These are phyloP conservation scores for Gypsophila paniculata DNA, from an alignment of 179 eudicot genomes.

Conservation along the genomic window DNA sequence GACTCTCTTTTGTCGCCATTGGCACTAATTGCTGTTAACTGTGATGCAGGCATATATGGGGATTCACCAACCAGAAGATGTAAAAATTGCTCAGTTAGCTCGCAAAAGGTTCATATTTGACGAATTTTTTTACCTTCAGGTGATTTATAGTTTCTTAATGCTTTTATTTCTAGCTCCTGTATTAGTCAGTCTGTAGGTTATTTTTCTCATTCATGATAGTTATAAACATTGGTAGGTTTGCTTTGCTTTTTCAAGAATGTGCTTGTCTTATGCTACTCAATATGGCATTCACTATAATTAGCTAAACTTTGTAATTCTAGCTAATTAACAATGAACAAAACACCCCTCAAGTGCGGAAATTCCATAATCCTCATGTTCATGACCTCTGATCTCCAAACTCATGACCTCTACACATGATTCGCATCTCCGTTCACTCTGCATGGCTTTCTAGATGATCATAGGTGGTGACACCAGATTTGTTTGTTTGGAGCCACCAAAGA, in stretches of 20 bases:
- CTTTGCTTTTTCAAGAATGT: background rate
- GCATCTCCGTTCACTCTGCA: background rate
- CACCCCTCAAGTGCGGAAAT: background rate
- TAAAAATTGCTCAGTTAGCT: conserved; percentile 71
- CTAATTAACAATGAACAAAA: background rate
- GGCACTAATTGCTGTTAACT: conserved; percentile 11
- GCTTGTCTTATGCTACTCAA: background rate
- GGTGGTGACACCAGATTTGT: background rate
- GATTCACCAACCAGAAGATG: conserved; percentile 77
- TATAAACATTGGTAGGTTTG: background rate
- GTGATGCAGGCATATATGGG: conserved; percentile 69
- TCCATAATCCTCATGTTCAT: background rate
- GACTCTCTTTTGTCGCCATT: background rate
- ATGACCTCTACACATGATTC: background rate
- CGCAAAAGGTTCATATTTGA: conserved; percentile 92
- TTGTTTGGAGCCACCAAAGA: background rate
- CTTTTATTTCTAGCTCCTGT: background rate
- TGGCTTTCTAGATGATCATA: background rate
- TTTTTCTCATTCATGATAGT: background rate
- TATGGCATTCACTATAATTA: background rate
- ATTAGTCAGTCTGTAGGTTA: background rate
- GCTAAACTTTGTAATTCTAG: background rate
- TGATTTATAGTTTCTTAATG: conserved; percentile 22
- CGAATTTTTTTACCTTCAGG: conserved; percentile 98
- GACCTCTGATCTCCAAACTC: background rate